Conservation (phyloP, 208 protist species). For the Giardia muris region DNA sequence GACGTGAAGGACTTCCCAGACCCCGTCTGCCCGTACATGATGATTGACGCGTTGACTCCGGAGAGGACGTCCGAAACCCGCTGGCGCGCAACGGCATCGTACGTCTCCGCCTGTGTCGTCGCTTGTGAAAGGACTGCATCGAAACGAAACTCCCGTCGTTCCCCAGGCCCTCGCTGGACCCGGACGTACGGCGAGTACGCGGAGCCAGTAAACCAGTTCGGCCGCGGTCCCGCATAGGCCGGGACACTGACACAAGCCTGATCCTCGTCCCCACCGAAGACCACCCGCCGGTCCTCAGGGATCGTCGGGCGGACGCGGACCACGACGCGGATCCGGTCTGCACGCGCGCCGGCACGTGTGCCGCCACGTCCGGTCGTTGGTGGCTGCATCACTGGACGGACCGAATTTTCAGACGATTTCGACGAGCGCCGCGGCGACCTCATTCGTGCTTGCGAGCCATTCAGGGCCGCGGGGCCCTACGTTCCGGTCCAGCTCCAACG, state of each 20-base stretch:
- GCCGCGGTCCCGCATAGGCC: too few relatives aligned
- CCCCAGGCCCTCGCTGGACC: not conserved
- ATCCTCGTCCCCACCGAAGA: not conserved
- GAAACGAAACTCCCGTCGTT: not conserved
- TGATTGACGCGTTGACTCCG: slow-evolving; percentile 27
- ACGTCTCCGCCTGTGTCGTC: slow-evolving; percentile 10
- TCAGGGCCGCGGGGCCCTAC: not conserved
- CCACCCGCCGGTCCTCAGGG: not conserved
- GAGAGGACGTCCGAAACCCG: not conserved
- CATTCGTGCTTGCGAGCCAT: not conserved
- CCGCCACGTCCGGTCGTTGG: too few relatives aligned
- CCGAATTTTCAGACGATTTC: not conserved
- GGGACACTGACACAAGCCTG: not conserved
- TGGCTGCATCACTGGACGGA: too few relatives aligned
- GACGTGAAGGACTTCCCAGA: slow-evolving; percentile 30
- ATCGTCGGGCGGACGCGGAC: not conserved
- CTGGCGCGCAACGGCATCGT: not conserved
- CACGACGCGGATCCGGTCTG: not conserved
- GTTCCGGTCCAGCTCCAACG: not conserved
- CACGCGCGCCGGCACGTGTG: too few relatives aligned
- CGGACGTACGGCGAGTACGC: not conserved
- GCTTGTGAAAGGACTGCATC: slow-evolving; percentile 5
- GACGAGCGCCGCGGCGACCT: not conserved
- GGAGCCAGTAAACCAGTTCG: not conserved
- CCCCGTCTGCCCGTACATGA: slow-evolving; percentile 36